Evolutionary conservation across 306 rosid species (phyloP).

Genomic region (Pterocarpus macrocarpus): DNA sequence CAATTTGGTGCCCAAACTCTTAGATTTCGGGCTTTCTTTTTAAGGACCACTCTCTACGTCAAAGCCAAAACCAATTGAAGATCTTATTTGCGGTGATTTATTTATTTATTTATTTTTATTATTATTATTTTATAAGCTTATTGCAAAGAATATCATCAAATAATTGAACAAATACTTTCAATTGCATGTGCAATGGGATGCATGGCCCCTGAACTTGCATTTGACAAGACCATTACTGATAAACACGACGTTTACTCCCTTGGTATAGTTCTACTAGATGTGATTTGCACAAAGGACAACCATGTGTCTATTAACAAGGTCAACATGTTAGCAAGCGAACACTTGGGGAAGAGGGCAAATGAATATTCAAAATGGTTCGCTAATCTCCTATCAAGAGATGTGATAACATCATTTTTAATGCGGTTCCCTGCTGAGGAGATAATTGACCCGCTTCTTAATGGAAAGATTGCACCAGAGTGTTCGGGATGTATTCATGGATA

Average conservation of each 20-base stretch:
- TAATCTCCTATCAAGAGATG: too few species aligned
- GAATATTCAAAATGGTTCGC: too few species aligned
- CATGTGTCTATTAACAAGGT: accelerated
- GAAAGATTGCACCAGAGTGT: constrained; percentile 44
- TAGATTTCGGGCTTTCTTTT: background rate
- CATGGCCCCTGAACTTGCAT: accelerated
- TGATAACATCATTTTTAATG: background rate
- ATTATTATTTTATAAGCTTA: too few species aligned
- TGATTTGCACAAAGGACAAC: background rate
- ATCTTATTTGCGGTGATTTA: background rate
- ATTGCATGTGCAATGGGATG: background rate
- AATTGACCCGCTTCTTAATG: constrained; percentile 34
- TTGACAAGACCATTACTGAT: background rate
- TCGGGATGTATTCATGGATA: constrained; percentile 25
- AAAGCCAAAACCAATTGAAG: constrained; percentile 3
- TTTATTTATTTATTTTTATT: background rate
- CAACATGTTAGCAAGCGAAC: too few species aligned
- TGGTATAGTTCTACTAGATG: background rate
- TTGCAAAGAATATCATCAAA: background rate
- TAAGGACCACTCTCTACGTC: background rate
- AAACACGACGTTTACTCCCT: background rate
- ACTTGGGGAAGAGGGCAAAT: too few species aligned
- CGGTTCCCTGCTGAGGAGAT: background rate
- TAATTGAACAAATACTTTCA: background rate
- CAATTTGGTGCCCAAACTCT: constrained; percentile 31